Conservation (phyloP, 192 early-diverging fungal genomes). For the Allomyces macrogynus region DNA sequence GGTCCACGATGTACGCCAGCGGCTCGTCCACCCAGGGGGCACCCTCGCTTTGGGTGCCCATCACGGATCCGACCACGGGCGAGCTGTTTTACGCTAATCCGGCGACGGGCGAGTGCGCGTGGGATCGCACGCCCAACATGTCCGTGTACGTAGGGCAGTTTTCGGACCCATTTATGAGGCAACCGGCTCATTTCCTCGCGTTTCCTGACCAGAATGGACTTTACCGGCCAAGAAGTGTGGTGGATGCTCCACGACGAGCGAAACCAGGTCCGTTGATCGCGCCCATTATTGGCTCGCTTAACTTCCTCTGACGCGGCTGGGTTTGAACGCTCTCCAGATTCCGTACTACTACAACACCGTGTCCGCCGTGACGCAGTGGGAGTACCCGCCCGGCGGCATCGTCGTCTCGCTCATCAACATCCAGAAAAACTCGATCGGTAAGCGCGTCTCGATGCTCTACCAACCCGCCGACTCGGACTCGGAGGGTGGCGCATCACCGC, state of each 20-base stretch:
- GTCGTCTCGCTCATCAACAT: constrained; percentile 17
- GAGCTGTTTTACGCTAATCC: not conserved
- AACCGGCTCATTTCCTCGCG: not conserved
- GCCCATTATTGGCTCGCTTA: not conserved
- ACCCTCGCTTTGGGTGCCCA: not conserved
- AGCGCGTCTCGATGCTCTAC: constrained; percentile 39
- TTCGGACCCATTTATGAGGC: not conserved
- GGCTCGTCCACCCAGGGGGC: too few relatives aligned
- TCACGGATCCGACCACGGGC: not conserved
- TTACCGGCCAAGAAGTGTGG: not conserved
- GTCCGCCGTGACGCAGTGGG: constrained; percentile 77
- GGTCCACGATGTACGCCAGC: too few relatives aligned
- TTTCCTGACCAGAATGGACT: not conserved
- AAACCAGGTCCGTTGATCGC: not conserved
- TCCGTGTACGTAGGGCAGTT: not conserved
- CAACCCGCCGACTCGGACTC: too few relatives aligned
- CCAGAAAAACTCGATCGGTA: constrained; percentile 54
- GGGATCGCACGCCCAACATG: constrained; percentile 13
- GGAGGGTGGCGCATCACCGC: too few relatives aligned
- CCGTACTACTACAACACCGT: constrained; percentile 87
- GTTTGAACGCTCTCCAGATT: constrained; percentile 24
- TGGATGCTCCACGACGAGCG: not conserved
- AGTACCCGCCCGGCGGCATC: constrained; percentile 54
- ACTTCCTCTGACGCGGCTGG: constrained; percentile 40
- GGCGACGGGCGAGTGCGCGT: constrained; percentile 58